Conservation (phyloP, 805 yeast genomes). For the Candida silvicultrix region DNA sequence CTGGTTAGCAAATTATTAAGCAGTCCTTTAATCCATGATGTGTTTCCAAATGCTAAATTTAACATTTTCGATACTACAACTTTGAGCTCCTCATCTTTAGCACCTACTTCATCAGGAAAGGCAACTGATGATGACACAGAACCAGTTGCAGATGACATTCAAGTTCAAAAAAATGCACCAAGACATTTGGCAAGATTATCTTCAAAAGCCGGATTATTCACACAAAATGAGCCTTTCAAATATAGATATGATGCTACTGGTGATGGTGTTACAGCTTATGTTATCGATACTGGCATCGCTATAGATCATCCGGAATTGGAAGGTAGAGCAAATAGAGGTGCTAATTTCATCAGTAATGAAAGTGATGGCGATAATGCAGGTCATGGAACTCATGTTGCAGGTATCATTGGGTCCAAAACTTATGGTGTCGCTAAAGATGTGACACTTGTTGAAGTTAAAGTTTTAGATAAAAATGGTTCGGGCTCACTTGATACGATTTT, state of each 20-base stretch:
- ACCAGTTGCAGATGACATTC: slow-evolving; percentile 5
- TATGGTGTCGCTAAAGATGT: slow-evolving; percentile 75
- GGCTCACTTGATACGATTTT: slow-evolving; percentile 61
- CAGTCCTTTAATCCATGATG: slow-evolving; percentile 57
- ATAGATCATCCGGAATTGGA: slow-evolving; percentile 53
- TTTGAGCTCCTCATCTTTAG: too few species aligned
- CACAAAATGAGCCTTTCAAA: slow-evolving; percentile 16
- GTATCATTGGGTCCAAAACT: slow-evolving; percentile 65
- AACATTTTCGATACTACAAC: slow-evolving; percentile 37
- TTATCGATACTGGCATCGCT: slow-evolving; percentile 76
- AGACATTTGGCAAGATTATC: slow-evolving; percentile 60
- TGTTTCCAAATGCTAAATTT: slow-evolving; percentile 57
- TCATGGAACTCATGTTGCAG: slow-evolving; percentile 92
- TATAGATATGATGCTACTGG: slow-evolving; percentile 52
- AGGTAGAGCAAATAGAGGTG: slow-evolving; percentile 54
- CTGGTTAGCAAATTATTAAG: slow-evolving; percentile 33
- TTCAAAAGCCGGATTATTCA: slow-evolving; percentile 25
- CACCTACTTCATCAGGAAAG: slow-evolving; percentile 1
- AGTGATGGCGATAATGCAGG: slow-evolving; percentile 74
- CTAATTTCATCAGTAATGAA: slow-evolving; percentile 41
- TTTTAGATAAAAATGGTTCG: slow-evolving; percentile 55
- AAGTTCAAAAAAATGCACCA: slow-evolving; percentile 42
- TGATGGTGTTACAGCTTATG: slow-evolving; percentile 59
- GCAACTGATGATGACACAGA: slow-evolving; percentile 7
- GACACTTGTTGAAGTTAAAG: slow-evolving; percentile 63